Base-by-base conservation (phyloP, 2,329 filamentous ascomycete genomes). In the Trichoderma hamatum region DNA sequence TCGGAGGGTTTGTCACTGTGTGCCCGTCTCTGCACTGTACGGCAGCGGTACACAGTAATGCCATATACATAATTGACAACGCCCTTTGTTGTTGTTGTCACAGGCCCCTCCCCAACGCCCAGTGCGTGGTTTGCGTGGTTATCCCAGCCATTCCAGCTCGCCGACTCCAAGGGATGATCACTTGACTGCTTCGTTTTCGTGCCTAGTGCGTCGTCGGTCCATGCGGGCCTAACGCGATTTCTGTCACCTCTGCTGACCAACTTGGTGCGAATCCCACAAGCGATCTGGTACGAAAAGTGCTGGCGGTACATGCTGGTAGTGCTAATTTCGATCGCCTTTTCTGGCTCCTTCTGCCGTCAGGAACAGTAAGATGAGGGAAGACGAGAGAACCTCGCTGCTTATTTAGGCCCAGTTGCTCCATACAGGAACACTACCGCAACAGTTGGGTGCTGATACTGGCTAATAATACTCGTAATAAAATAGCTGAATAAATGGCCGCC, bases 111-210 rank as follows among this genome's bases (percentile, higher is more conserved):
- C 46, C 46, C 46, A 49, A 49, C 46, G 46, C 46, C 54, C 19
- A 59, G 56, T 59, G 56, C 56, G 34, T n/a, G 30, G 56, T 24
- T 59, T 43, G 32, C 54, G 52, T 56, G 52, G 52, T n/a, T 56
- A 26, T 43, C 46, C 36, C 36, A 24, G 51, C 46, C 46, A 49
- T 49, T 49, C 46, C 46, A 49, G 46, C 46, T 49, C 46, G 21
- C 21, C n/a, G 46, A 49, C n/a, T 49, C 49, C 61, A 43, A 39
- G 34, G 55, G 51, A 24, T 67, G 63, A 67, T 70, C 68, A 70
- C 68, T 70, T 70, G 68, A 70, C 68, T 67, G 56, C 68, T 28
- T 55, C 52, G 30, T 39, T 67, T 63, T 69, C 67, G 51, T 49
- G 58, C 21, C 67, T 64, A 58, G 63, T 67, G 67, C 43, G 61